Percentiles rank a stretch among this genome's conserved stretches.
Evolutionary conservation across 371 early-diverging fungal genomes (phyloP).

Genomic region (Mortierella sp.): DNA sequence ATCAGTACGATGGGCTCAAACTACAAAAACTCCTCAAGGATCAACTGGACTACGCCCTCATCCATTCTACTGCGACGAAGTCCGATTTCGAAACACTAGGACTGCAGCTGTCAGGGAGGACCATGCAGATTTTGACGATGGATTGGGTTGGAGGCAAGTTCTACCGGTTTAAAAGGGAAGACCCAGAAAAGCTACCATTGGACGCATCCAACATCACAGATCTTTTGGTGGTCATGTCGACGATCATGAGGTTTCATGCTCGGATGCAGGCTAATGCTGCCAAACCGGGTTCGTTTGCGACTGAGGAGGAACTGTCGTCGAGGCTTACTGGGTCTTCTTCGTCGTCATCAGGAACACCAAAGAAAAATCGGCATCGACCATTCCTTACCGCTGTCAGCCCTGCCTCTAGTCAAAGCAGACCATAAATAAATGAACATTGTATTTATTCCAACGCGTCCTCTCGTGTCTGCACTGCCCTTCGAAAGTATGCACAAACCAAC

Average conservation of each 20-base stretch:
- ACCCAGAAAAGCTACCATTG: not conserved
- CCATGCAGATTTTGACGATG: not conserved
- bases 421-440: not conserved
- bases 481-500: too few species aligned
- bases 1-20: not conserved
- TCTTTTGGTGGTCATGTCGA: constrained; percentile 1
- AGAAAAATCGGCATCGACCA: not conserved
- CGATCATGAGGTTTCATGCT: not conserved
- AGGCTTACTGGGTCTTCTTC: not conserved
- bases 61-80: not conserved
- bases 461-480: not conserved
- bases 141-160: constrained; percentile 6
- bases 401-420: not conserved
- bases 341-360: not conserved
- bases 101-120: not conserved
- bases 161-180: not conserved
- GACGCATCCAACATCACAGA: not conserved
- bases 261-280: not conserved
- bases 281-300: not conserved
- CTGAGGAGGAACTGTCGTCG: not conserved
- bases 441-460: not conserved
- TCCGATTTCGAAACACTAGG: not conserved
- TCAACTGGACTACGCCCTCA: not conserved
- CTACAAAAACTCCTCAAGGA: not conserved
- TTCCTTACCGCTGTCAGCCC: not conserved